phyloP scores from a whole-genome alignment of 257 asterid genomes.

The Przewalskia tangutica region DNA sequence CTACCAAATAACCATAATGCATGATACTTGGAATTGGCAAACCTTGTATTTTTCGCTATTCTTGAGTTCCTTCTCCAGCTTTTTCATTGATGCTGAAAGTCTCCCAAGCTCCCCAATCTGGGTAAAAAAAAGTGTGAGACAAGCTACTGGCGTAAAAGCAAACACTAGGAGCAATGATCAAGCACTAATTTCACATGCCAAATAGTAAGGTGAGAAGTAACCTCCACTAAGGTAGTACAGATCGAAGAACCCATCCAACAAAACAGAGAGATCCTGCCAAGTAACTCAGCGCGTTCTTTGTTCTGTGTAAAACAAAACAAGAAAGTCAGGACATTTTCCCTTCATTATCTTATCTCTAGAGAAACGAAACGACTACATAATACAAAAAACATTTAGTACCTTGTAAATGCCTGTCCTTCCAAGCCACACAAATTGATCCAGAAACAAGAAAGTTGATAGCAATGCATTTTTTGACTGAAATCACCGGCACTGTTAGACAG shows the following conservation, averaged over 20 bases:
- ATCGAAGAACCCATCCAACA: constrained; percentile 82
- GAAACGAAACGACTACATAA: background rate
- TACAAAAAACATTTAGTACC: constrained; percentile 26
- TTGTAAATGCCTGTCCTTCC: constrained; percentile 88
- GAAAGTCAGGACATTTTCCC: background rate
- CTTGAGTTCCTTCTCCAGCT: constrained; percentile 66
- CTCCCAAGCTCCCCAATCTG: constrained; percentile 80
- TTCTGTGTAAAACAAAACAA: constrained; percentile 31
- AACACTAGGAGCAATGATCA: background rate
- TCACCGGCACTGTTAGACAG: background rate
- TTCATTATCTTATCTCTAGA: background rate
- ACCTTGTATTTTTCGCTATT: constrained; percentile 63
- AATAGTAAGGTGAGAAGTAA: constrained; percentile 11
- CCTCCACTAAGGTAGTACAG: constrained; percentile 81
- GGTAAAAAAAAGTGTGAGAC: constrained; percentile 2
- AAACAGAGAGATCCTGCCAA: constrained; percentile 83
- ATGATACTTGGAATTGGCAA: constrained; percentile 1
- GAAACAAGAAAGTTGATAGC: constrained; percentile 77
- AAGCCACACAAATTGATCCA: constrained; percentile 92
- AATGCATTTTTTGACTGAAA: constrained; percentile 89
- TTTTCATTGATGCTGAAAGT: constrained; percentile 71
- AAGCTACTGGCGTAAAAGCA: background rate
- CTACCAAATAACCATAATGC: background rate
- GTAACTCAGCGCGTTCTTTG: constrained; percentile 66
- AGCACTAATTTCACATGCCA: background rate